A percentile compares a stretch with the other conserved stretches of the same genome.
Evolutionary conservation across 2,329 filamentous ascomycete species (phyloP).

Genomic region (Aspergillus alliaceus): DNA sequence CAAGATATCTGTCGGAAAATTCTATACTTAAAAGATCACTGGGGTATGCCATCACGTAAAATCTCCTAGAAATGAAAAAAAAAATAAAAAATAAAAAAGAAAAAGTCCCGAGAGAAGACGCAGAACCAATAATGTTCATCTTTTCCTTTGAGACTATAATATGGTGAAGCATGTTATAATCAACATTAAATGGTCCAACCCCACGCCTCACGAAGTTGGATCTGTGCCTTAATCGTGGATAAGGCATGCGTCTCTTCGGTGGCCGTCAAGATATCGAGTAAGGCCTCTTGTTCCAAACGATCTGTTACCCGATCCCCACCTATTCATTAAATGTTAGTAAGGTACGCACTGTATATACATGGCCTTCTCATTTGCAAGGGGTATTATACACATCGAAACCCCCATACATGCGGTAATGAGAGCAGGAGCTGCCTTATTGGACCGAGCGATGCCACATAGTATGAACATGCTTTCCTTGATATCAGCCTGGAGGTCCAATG

Average conservation of each 20-base stretch:
- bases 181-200: conserved; percentile 2
- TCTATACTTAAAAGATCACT: too few relatives aligned
- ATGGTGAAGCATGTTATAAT: too few relatives aligned
- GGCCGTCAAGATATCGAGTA: conserved; percentile 6
- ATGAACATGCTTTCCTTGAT: conserved; percentile 8
- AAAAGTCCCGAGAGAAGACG: too few relatives aligned
- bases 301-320: conserved; percentile 9
- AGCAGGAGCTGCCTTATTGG: conserved; percentile 10
- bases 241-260: conserved; percentile 9
- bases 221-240: conserved; percentile 7
- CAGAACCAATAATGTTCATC: too few relatives aligned
- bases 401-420: conserved; percentile 13
- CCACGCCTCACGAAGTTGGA: conserved; percentile 6
- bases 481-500: not conserved
- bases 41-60: too few relatives aligned
- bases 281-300: conserved; percentile 7
- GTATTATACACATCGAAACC: conserved; percentile 10
- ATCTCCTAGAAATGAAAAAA: too few relatives aligned
- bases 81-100: too few relatives aligned
- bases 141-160: too few relatives aligned
- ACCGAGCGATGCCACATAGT: conserved; percentile 11
- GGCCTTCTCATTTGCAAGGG: too few relatives aligned
- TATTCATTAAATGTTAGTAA: not conserved
- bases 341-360: not conserved
- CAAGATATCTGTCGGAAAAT: too few relatives aligned